These are phyloP conservation scores for Aspergillus ellipticus DNA, from an alignment of 495 filamentous ascomycete genomes.

Conservation along the genomic window DNA sequence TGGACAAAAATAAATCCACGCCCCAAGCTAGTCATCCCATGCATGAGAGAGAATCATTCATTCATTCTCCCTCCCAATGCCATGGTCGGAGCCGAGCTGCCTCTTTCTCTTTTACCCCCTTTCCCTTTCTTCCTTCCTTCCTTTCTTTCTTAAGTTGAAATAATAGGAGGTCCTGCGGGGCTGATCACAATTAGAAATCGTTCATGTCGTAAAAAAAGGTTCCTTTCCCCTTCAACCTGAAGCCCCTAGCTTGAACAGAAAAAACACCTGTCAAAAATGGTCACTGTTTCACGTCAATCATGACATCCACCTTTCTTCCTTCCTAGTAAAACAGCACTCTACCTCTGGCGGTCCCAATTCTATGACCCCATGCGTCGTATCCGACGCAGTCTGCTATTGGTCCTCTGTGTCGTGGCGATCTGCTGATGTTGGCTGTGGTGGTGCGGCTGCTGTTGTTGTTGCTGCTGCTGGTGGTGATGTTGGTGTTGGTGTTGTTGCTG, in stretches of 20 bases:
- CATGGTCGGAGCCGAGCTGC: no score
- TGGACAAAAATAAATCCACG: not conserved
- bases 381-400: slow-evolving; percentile 7
- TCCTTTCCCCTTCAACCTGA: not conserved
- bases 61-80: not conserved
- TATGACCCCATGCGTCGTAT: slow-evolving; percentile 5
- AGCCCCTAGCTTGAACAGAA: not conserved
- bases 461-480: not conserved
- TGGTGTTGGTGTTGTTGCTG: not conserved
- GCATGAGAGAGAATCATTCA: not conserved
- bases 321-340: not conserved
- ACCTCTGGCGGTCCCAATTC: not conserved
- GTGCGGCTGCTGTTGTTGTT: not conserved
- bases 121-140: not conserved
- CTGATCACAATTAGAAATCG: slow-evolving; percentile 3
- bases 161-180: not conserved
- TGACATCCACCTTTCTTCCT: not conserved
- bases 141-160: not conserved
- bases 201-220: not conserved
- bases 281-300: not conserved
- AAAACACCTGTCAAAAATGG: not conserved
- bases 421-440: no score
- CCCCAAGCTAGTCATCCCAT: not conserved
- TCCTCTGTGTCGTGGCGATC: not conserved
- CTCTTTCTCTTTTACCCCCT: not conserved